Evolutionary conservation across 441 rosid genomes (phyloP), one percentile per base, ranked within the genome.

Genomic region (Arabidopsis hybrid): DNA sequence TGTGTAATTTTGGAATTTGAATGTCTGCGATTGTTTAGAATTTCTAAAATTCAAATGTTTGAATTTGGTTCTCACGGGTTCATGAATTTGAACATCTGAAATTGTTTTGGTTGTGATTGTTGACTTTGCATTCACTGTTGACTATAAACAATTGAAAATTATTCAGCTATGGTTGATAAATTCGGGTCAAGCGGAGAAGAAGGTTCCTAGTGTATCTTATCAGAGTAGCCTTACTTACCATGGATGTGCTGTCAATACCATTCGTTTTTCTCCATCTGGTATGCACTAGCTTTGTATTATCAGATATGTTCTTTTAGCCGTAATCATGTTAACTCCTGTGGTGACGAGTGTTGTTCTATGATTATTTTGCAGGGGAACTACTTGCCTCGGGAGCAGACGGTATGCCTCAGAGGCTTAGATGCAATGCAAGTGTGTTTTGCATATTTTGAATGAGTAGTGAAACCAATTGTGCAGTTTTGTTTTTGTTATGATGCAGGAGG

Each of bases 331-430:
- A 6, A 32, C 3, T 39, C 8, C 0, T 59, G 55, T 65, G 40
- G 3, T 70, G 45, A 55, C 8, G 66, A 32, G 8, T 55, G 53
- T 38, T 70, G 26, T 21, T 21, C 26, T 1, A 0, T 57, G 43
- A 26, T 43, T 0, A 47, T 21, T 59, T 2, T 84, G 83, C 88
- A 94, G 97, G 98, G 57, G 97, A 94, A 60, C 86, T 79, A 45
- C 92, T 94, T 77, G 97, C 99, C 56, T 94, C 99, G 3, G 99
- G 97, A 75, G 99, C 97, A 65, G 99, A 92, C 82, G 97, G 99
- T 94, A 88, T 70, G 86, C 10, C 51, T 60, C 16, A 46, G n/a
- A 55, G 10, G 31, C 61, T 62, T 55, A 16, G 9, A 21, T 21
- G 26, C 26, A 21, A 53, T 51, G 34, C 71, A 47, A 40, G 5